These are phyloP conservation scores for Pseudonitzschia delicatissima DNA, from an alignment of 108 stramenopile species.

Conservation along the genomic window DNA sequence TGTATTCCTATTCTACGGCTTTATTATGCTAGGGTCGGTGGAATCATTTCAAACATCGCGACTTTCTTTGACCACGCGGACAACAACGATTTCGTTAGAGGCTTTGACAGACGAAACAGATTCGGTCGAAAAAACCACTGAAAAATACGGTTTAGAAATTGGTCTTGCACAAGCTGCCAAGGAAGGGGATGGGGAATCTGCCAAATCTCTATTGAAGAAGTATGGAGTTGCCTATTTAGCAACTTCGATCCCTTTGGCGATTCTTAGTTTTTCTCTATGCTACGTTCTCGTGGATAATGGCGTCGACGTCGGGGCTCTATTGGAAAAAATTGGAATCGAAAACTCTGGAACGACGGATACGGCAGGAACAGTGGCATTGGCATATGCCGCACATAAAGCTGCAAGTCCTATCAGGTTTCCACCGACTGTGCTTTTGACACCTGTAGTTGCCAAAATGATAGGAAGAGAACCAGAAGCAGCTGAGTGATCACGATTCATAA, in stretches of 20 bases:
- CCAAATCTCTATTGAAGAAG: conserved; percentile 85
- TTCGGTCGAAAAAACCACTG: conserved; percentile 64
- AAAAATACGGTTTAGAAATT: conserved; percentile 90
- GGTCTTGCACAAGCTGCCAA: conserved; percentile 74
- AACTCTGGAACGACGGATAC: conserved; percentile 60
- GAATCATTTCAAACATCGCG: background rate
- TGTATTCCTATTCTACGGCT: background rate
- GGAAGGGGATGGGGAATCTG: conserved; percentile 59
- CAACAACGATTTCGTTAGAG: background rate
- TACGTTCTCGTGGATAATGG: conserved; percentile 85
- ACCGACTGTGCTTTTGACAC: conserved; percentile 93
- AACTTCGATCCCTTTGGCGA: conserved; percentile 90
- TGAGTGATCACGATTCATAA: background rate
- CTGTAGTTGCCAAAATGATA: conserved; percentile 90
- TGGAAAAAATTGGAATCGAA: conserved; percentile 84
- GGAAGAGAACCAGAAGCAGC: conserved; percentile 79
- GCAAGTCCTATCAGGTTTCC: conserved; percentile 96
- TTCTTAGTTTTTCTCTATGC: conserved; percentile 88
- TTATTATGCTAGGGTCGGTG: background rate
- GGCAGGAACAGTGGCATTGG: conserved; percentile 92
- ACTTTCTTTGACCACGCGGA: background rate
- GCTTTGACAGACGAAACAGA: conserved; percentile 15
- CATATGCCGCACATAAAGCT: conserved; percentile 96
- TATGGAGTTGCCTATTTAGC: conserved; percentile 92
- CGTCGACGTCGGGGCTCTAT: conserved; percentile 78